Percentiles rank a stretch among this genome's conserved stretches.
phyloP scores from a whole-genome alignment of 345 rosid species.

The Rhodamnia argentea region DNA sequence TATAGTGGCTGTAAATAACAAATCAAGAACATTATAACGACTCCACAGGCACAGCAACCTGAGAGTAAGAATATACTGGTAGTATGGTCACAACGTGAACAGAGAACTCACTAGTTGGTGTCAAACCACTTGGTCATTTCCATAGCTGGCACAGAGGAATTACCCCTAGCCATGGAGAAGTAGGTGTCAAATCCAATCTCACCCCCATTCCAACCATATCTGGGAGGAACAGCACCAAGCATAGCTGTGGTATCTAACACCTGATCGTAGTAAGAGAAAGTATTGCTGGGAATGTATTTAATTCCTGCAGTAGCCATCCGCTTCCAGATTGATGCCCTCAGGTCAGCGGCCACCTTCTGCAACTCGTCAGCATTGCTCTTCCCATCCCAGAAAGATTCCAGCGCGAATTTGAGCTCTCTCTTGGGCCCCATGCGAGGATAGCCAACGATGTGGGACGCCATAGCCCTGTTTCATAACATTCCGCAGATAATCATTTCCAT shows the following conservation, averaged over 20 bases:
- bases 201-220: slow-evolving; percentile 76
- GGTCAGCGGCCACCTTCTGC: slow-evolving; percentile 77
- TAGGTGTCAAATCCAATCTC: slow-evolving; percentile 75
- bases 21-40: not conserved
- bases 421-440: slow-evolving; percentile 98
- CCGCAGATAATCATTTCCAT: not conserved
- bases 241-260: slow-evolving; percentile 86
- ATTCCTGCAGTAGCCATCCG: slow-evolving; percentile 85
- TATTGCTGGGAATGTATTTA: slow-evolving; percentile 92
- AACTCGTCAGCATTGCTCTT: slow-evolving; percentile 82
- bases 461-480: slow-evolving; percentile 18
- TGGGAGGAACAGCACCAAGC: slow-evolving; percentile 91
- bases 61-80: not conserved
- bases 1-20: slow-evolving; percentile 60
- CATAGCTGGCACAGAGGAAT: slow-evolving; percentile 94
- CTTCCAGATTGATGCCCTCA: slow-evolving; percentile 83
- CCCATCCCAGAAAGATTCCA: slow-evolving; percentile 97
- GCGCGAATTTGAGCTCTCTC: slow-evolving; percentile 91
- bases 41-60: not conserved
- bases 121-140: slow-evolving; percentile 99
- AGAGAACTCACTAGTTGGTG: slow-evolving; percentile 77
- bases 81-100: not conserved
- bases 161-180: slow-evolving; percentile 99
- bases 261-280: slow-evolving; percentile 86
- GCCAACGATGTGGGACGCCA: slow-evolving; percentile 97